phyloP scores from a whole-genome alignment of 495 filamentous ascomycete species.

The Lepidopterella palustris region DNA sequence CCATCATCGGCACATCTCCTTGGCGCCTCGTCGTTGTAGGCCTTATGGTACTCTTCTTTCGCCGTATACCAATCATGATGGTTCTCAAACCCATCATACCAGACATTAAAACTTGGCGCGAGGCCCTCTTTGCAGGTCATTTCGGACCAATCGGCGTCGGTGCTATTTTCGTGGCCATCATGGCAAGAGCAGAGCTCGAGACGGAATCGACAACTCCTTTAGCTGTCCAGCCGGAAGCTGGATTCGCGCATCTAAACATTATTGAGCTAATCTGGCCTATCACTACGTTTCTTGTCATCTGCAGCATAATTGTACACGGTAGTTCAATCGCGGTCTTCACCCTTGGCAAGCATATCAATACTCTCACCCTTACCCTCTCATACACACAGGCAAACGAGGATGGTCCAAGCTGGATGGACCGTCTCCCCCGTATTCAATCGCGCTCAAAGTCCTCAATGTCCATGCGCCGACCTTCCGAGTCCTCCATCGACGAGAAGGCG shows the following conservation, averaged over 20 bases:
- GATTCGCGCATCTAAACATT: constrained; percentile 55
- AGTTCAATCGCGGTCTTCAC: constrained; percentile 98
- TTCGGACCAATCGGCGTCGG: constrained; percentile 98
- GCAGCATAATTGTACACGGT: constrained; percentile 92
- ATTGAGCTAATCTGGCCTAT: constrained; percentile 92
- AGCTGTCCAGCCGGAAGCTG: constrained; percentile 48
- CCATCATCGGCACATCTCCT: constrained; percentile 62
- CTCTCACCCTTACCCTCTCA: constrained; percentile 87
- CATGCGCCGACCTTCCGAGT: constrained; percentile 56
- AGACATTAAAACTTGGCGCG: constrained; percentile 97
- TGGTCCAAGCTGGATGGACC: constrained; percentile 87
- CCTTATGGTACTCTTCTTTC: constrained; percentile 89
- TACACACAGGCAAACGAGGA: constrained; percentile 89
- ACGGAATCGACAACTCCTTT: constrained; percentile 63
- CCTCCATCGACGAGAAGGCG: constrained; percentile 51
- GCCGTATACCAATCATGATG: constrained; percentile 95
- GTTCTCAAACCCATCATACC: constrained; percentile 86
- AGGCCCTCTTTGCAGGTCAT: constrained; percentile 95
- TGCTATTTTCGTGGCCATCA: constrained; percentile 89
- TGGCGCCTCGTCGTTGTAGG: constrained; percentile 89
- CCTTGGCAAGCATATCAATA: constrained; percentile 96
- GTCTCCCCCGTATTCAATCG: constrained; percentile 84
- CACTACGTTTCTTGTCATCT: constrained; percentile 86
- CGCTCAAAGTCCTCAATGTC: constrained; percentile 78
- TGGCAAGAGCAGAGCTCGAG: constrained; percentile 86